phyloP scores from a whole-genome alignment of 2,329 filamentous ascomycete genomes.

The Cladosporium sp. region DNA sequence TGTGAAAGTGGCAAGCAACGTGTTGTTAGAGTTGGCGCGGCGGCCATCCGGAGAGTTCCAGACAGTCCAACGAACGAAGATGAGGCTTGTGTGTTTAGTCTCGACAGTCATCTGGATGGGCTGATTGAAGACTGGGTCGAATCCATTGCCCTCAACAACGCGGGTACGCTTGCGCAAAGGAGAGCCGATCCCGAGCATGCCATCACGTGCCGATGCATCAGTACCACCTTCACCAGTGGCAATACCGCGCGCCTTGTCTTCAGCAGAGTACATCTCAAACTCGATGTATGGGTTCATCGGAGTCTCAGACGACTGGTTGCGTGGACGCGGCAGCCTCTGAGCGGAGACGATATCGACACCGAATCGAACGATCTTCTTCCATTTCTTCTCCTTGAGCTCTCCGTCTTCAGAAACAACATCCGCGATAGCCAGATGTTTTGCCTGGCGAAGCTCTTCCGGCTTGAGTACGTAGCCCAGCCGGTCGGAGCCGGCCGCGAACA shows the following conservation, averaged over 20 bases:
- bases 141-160: constrained; percentile 84
- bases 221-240: constrained; percentile 66
- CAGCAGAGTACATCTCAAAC: constrained; percentile 90
- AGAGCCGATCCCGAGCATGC: constrained; percentile 66
- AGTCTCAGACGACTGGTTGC: constrained; percentile 66
- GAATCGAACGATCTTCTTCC: constrained; percentile 81
- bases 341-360: constrained; percentile 88
- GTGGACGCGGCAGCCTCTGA: constrained; percentile 86
- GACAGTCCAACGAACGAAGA: constrained; percentile 91
- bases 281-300: constrained; percentile 91
- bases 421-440: constrained; percentile 62
- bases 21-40: constrained; percentile 59
- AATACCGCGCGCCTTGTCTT: constrained; percentile 80
- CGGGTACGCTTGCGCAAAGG: constrained; percentile 77
- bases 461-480: constrained; percentile 91
- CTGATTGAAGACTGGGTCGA: constrained; percentile 85
- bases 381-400: constrained; percentile 59
- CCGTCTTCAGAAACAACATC: constrained; percentile 54
- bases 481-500: constrained; percentile 90
- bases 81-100: constrained; percentile 90
- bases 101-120: constrained; percentile 77
- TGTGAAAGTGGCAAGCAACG: constrained; percentile 81
- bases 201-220: constrained; percentile 63
- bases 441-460: constrained; percentile 72
- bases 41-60: constrained; percentile 80